phyloP scores from a whole-genome alignment of 305 asterid genomes.

The Fraxinus sp. region DNA sequence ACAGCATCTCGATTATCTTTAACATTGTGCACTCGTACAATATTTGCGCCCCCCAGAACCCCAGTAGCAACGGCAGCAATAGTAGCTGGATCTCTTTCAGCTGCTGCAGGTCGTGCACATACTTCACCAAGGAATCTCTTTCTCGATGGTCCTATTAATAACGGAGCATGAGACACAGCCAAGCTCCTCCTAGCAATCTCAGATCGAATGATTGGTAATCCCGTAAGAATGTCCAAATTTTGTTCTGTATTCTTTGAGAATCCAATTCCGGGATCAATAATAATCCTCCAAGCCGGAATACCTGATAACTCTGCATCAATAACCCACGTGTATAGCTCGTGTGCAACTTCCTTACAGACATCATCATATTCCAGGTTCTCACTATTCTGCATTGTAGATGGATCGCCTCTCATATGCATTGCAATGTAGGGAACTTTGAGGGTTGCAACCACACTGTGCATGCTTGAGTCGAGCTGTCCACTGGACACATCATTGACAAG shows the following conservation, averaged over 20 bases:
- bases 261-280: constrained; percentile 83
- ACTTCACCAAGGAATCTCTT: constrained; percentile 88
- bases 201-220: constrained; percentile 46
- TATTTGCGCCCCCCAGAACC: constrained; percentile 73
- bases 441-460: constrained; percentile 53
- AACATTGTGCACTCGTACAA: constrained; percentile 86
- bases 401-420: constrained; percentile 96
- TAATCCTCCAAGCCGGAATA: constrained; percentile 90
- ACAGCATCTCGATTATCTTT: constrained; percentile 68
- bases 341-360: constrained; percentile 65
- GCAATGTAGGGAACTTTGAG: constrained; percentile 64
- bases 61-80: constrained; percentile 67
- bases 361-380: constrained; percentile 57
- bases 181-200: constrained; percentile 64
- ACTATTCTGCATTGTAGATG: constrained; percentile 71
- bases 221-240: constrained; percentile 61
- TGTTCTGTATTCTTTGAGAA: constrained; percentile 80
- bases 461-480: constrained; percentile 59
- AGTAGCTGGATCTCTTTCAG: constrained; percentile 73
- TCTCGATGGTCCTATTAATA: constrained; percentile 80
- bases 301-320: constrained; percentile 77
- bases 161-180: constrained; percentile 72
- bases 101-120: constrained; percentile 50
- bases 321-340: constrained; percentile 50
- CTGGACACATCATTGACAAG: constrained; percentile 78